Evolutionary conservation across 2,329 filamentous ascomycete genomes (phyloP).

Genomic region (Calonectria naviculata): DNA sequence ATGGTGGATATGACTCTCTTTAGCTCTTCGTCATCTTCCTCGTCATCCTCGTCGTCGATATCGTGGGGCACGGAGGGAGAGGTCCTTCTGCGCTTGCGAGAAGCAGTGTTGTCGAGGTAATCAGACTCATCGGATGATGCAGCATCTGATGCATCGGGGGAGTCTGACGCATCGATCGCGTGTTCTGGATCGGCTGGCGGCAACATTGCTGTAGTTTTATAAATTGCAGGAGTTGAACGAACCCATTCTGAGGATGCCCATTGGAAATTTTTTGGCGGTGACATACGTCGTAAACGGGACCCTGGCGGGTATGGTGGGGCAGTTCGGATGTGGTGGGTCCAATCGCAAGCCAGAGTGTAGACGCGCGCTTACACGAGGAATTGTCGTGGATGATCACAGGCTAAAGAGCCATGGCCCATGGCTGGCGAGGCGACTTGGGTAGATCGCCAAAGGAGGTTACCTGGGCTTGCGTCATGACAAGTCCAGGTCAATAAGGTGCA

Average conservation of each 20-base stretch:
- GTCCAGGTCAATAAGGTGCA: not conserved
- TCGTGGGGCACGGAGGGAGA: slow-evolving; percentile 40
- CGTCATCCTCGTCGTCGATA: slow-evolving; percentile 39
- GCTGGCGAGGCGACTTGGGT: not conserved
- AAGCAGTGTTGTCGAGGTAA: slow-evolving; percentile 56
- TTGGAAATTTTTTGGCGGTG: slow-evolving; percentile 42
- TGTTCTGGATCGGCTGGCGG: slow-evolving; percentile 31
- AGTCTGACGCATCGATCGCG: slow-evolving; percentile 24
- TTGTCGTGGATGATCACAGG: slow-evolving; percentile 13
- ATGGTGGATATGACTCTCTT: slow-evolving; percentile 54
- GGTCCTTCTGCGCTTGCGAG: slow-evolving; percentile 59
- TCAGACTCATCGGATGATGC: slow-evolving; percentile 57
- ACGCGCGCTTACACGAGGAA: slow-evolving; percentile 43
- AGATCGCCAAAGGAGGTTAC: not conserved
- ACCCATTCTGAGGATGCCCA: slow-evolving; percentile 29
- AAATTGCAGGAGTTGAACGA: slow-evolving; percentile 35
- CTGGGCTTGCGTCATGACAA: not conserved
- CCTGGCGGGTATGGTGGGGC: slow-evolving; percentile 28
- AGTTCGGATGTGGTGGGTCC: slow-evolving; percentile 15
- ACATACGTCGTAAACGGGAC: slow-evolving; percentile 37
- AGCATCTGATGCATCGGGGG: slow-evolving; percentile 22
- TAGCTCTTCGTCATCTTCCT: slow-evolving; percentile 48
- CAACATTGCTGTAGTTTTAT: slow-evolving; percentile 34
- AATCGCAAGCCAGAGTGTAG: slow-evolving; percentile 27
- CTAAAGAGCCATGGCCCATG: not conserved